Conservation (phyloP, 352 stramenopile species). For the Aphanomyces astaci region DNA sequence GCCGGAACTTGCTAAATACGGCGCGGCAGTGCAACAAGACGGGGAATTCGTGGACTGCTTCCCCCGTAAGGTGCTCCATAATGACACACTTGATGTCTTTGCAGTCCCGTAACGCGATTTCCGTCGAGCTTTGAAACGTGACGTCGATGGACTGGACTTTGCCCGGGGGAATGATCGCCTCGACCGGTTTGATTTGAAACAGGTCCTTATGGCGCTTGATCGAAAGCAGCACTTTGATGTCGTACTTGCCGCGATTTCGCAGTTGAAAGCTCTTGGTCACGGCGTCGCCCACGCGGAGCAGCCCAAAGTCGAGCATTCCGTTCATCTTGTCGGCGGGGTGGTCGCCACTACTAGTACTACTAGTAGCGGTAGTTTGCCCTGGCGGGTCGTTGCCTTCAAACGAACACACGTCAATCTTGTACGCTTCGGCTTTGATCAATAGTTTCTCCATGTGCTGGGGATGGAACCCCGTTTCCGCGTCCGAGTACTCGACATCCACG, state of each 20-base stretch:
- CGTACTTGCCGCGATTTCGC: slow-evolving; percentile 90
- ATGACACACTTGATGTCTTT: slow-evolving; percentile 90
- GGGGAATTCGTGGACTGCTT: slow-evolving; percentile 84
- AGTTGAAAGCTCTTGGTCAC: slow-evolving; percentile 74
- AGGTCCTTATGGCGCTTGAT: slow-evolving; percentile 55
- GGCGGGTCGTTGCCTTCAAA: slow-evolving; percentile 55
- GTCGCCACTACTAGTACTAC: slow-evolving; percentile 5
- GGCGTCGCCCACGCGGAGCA: slow-evolving; percentile 88
- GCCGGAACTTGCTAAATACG: slow-evolving; percentile 79
- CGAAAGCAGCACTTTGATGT: slow-evolving; percentile 79
- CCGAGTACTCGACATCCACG: slow-evolving; percentile 75
- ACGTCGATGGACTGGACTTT: slow-evolving; percentile 61
- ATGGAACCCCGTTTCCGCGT: slow-evolving; percentile 53
- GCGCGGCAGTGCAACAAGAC: slow-evolving; percentile 64
- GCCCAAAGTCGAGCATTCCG: slow-evolving; percentile 86
- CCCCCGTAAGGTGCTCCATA: slow-evolving; percentile 85
- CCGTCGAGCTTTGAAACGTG: slow-evolving; percentile 58
- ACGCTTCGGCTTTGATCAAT: slow-evolving; percentile 72
- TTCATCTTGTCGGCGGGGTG: slow-evolving; percentile 37
- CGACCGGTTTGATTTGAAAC: slow-evolving; percentile 74
- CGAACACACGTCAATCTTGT: slow-evolving; percentile 86
- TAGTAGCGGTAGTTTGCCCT: no score
- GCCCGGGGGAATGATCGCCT: slow-evolving; percentile 69
- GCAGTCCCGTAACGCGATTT: slow-evolving; percentile 85
- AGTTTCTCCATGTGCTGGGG: slow-evolving; percentile 30